These are phyloP conservation scores for Xylariaceae sp. DNA, from an alignment of 2,329 filamentous ascomycete genomes.

Conservation along the genomic window DNA sequence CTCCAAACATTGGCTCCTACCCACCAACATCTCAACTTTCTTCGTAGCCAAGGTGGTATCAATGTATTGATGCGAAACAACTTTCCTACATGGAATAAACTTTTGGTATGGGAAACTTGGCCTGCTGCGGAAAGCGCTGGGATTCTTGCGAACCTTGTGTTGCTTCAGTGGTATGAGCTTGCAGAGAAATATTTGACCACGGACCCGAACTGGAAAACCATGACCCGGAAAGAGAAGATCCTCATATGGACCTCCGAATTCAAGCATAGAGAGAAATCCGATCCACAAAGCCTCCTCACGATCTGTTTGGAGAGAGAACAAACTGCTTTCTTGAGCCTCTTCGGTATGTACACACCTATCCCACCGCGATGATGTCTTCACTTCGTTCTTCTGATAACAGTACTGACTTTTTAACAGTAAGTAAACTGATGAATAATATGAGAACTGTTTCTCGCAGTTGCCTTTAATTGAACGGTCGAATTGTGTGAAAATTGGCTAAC, in stretches of 20 bases:
- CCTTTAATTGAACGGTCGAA: too few species aligned
- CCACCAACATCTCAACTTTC: constrained; percentile 4
- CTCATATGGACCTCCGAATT: constrained; percentile 10
- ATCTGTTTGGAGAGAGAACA: constrained; percentile 5
- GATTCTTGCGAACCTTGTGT: constrained; percentile 13
- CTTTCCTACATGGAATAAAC: constrained; percentile 12
- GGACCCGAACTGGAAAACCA: not conserved
- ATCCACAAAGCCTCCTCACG: constrained; percentile 6
- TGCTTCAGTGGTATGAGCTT: constrained; percentile 14
- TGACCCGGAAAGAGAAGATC: constrained; percentile 1
- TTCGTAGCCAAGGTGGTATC: not conserved
- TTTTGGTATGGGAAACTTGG: not conserved
- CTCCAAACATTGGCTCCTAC: constrained; percentile 11
- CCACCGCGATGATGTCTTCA: too few species aligned
- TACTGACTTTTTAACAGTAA: too few species aligned
- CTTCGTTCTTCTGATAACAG: too few species aligned
- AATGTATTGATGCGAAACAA: not conserved
- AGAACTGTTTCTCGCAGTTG: too few species aligned
- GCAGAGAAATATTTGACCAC: constrained; percentile 12
- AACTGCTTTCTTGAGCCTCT: constrained; percentile 8
- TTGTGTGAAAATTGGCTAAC: too few species aligned
- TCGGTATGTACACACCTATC: too few species aligned
- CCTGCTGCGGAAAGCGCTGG: not conserved
- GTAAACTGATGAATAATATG: too few species aligned
- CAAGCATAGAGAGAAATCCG: not conserved